Evolutionary conservation across 768 basidiomycete genomes (phyloP), one percentile per base, ranked within the genome.

Genomic region (Lentinus tigrinus): DNA sequence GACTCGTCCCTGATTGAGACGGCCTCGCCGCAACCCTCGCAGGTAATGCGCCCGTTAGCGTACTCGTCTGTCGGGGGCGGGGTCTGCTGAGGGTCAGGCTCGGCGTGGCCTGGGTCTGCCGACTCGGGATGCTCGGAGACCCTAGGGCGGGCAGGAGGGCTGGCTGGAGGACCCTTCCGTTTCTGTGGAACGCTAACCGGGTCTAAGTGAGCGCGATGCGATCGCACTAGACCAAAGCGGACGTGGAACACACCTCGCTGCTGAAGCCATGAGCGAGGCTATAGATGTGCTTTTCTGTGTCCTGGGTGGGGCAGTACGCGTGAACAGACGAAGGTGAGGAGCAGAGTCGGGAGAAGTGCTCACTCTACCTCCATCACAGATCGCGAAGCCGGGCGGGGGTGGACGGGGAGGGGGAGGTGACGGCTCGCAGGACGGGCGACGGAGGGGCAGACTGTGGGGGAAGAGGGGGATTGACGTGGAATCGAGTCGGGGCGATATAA

Each of bases 1-100:
- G 72, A 69, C 31, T 85, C 84, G 69, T 90, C 87, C 23, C 87
- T 78, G 70, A 89, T 87, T 4, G 86, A 82, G 52, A 91, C 81
- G 13, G 77, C 74, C 23, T 77, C 74, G 10, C 82, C 80, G 65
- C 89, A 91, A 8, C 76, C 74, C 59, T 85, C 83, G 71, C 89
- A 91, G 47, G 80, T 78, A 57, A 91, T 82, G 49, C 78, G 81
- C 19, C 87, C 87, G 0, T 81, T 75, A 65, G 82, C 81, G 74
- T 88, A 89, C 68, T 90, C 88, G 69, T 73, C 76, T 36, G 73
- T 71, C 7, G 72, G 57, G 42, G 62, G 34, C 6, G 53, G 36
- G 50, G 50, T 51, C 28, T 53, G 31, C 39, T 40, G 19, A 17
- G 56, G 44, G 42, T 43, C 53, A 31, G 58, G 28, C 49, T 56